phyloP scores from a whole-genome alignment of 1,284 basidiomycete genomes.

The Cryptococcus amylolentus region DNA sequence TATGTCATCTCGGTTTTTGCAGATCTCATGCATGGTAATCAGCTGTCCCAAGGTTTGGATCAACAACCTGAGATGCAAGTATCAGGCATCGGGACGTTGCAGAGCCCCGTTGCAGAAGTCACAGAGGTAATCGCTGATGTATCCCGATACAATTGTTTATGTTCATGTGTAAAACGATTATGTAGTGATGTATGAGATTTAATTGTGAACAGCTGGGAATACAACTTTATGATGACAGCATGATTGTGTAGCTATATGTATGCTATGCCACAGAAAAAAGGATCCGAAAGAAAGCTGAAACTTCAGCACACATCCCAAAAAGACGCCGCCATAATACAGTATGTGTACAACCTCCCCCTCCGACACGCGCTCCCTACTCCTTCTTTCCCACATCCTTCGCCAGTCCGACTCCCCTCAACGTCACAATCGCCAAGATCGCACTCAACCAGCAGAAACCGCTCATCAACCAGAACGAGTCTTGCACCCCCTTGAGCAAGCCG shows the following conservation, averaged over 20 bases:
- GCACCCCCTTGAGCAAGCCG: slow-evolving; percentile 18
- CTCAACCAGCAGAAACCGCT: slow-evolving; percentile 20
- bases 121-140: too few species aligned
- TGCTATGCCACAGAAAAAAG: neutral
- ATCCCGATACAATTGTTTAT: neutral
- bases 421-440: slow-evolving; percentile 10
- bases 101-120: too few species aligned
- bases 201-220: too few species aligned
- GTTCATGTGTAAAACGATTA: neutral
- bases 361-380: neutral
- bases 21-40: too few species aligned
- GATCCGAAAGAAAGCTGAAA: neutral
- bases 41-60: too few species aligned
- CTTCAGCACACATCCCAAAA: too few species aligned
- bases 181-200: neutral
- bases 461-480: slow-evolving; percentile 25
- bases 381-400: slow-evolving; percentile 20
- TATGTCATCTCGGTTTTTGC: too few species aligned
- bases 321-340: too few species aligned
- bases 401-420: slow-evolving; percentile 16
- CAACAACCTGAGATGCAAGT: too few species aligned
- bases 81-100: too few species aligned
- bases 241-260: neutral
- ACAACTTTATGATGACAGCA: too few species aligned
- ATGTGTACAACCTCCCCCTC: too few species aligned